phyloP scores from a whole-genome alignment of 257 asterid species.

The Forsythia suspensa region DNA sequence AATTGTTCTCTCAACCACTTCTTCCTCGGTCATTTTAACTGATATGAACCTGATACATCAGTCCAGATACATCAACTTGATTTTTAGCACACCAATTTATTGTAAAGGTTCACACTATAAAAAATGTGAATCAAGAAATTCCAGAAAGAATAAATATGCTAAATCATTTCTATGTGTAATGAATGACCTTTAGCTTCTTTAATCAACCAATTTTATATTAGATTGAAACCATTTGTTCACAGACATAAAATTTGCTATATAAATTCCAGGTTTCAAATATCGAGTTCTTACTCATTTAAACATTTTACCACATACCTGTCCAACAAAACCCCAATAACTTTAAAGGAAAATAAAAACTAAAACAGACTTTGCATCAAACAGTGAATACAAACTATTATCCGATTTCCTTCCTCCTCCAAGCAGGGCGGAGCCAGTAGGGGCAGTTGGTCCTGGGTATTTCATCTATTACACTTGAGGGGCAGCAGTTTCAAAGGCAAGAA shows the following conservation, averaged over 20 bases:
- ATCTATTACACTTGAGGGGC: too few species aligned
- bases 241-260: neutral
- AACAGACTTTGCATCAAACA: neutral
- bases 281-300: neutral
- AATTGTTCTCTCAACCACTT: constrained; percentile 24
- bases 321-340: neutral
- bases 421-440: too few species aligned
- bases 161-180: neutral
- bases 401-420: neutral
- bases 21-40: constrained; percentile 53
- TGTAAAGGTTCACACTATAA: neutral
- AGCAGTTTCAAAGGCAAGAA: too few species aligned
- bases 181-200: neutral
- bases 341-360: neutral
- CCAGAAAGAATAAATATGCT: neutral
- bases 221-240: neutral
- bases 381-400: neutral
- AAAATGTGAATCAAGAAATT: neutral
- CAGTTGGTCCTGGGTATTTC: too few species aligned
- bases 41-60: neutral
- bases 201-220: neutral
- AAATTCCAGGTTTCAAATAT: neutral
- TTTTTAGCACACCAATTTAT: neutral
- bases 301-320: neutral
- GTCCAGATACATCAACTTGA: neutral